phyloP scores from a whole-genome alignment of 768 basidiomycete species.

The Tricholoma hemisulphureum region DNA sequence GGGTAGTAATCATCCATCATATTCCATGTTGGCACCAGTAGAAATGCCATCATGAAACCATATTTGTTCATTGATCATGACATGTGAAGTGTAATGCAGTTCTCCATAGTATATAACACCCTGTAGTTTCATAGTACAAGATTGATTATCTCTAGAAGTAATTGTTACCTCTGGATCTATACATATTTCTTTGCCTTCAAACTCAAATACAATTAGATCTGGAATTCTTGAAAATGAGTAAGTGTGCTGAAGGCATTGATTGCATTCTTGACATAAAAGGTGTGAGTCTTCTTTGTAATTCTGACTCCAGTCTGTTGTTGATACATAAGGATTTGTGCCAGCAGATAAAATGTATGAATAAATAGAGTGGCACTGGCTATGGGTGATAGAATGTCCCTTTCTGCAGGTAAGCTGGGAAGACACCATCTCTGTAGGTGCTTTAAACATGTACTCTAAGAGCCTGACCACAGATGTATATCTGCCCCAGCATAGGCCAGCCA shows the following conservation, averaged over 20 bases:
- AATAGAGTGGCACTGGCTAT: too few species aligned
- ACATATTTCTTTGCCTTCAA: too few species aligned
- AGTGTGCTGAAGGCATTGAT: background rate
- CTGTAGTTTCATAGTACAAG: constrained; percentile 1
- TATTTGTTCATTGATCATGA: constrained; percentile 11
- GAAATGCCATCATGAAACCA: constrained; percentile 16
- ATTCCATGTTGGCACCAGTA: background rate
- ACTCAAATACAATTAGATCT: constrained; percentile 4
- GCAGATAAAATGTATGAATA: too few species aligned
- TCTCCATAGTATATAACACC: constrained; percentile 21
- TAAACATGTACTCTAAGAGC: background rate
- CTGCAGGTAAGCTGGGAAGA: background rate
- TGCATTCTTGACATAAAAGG: too few species aligned
- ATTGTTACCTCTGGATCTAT: constrained; percentile 3
- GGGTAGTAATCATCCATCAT: background rate
- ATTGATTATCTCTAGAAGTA: background rate
- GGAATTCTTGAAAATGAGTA: background rate
- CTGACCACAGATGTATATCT: too few species aligned
- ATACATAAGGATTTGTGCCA: too few species aligned
- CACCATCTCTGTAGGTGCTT: background rate
- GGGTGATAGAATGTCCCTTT: background rate
- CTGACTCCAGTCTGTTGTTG: too few species aligned
- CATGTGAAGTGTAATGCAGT: constrained; percentile 16
- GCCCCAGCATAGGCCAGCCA: too few species aligned
- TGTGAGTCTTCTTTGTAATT: too few species aligned